Evolutionary conservation across 805 yeast genomes (phyloP).

Genomic region (Saccharomycopsis oosterbeekiorum): DNA sequence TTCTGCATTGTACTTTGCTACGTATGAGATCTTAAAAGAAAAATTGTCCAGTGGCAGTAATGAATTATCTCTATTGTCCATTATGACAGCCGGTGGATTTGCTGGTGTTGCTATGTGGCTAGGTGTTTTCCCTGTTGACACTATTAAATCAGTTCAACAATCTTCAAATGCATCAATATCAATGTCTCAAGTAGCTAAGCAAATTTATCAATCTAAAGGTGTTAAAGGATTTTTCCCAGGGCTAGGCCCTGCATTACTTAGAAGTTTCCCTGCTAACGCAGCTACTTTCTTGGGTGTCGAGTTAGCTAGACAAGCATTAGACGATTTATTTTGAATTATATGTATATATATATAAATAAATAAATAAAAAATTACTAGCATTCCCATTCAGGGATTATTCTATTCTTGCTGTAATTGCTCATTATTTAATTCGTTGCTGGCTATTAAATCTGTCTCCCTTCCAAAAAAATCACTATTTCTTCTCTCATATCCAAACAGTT

Average conservation of each 20-base stretch:
- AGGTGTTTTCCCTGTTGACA: conserved; percentile 91
- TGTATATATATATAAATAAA: not conserved
- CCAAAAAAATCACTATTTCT: conserved; percentile 33
- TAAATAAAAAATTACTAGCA: not conserved
- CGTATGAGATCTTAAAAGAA: conserved; percentile 75
- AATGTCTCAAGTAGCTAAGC: conserved; percentile 54
- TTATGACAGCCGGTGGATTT: conserved; percentile 85
- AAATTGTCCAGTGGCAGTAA: conserved; percentile 35
- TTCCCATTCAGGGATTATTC: no score
- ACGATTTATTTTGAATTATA: not conserved
- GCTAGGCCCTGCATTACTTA: conserved; percentile 84
- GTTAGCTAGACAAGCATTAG: conserved; percentile 35
- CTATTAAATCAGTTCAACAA: conserved; percentile 79
- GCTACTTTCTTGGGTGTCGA: conserved; percentile 97
- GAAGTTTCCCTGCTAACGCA: conserved; percentile 99
- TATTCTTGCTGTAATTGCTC: conserved; percentile 2
- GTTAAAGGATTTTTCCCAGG: conserved; percentile 94
- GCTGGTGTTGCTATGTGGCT: conserved; percentile 98
- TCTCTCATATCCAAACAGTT: conserved; percentile 44
- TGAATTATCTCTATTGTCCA: conserved; percentile 57
- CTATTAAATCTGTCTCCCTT: conserved; percentile 30
- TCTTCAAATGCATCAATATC: conserved; percentile 45
- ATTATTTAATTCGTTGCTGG: conserved; percentile 21
- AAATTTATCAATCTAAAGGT: conserved; percentile 70
- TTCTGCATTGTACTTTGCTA: conserved; percentile 88